Conservation (phyloP, 352 stramenopile genomes). For the Phytophthora constricta region DNA sequence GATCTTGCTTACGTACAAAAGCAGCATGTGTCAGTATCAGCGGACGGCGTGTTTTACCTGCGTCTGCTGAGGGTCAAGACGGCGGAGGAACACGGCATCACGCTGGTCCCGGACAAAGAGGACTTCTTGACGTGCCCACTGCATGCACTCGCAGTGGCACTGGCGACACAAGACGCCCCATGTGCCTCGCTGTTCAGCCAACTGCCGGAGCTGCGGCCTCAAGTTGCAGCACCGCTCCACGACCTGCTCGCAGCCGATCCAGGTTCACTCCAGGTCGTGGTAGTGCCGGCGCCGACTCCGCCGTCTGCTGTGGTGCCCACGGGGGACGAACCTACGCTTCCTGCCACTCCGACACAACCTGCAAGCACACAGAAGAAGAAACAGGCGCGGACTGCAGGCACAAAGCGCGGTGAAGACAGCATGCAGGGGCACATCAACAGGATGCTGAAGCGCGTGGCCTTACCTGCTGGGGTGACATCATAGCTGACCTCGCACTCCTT, state of each 20-base stretch:
- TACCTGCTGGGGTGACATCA: constrained; percentile 4
- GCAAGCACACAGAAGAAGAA: neutral
- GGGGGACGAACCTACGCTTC: neutral
- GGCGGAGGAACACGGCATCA: constrained; percentile 27
- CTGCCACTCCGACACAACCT: neutral
- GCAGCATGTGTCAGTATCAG: constrained; percentile 21
- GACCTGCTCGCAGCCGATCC: neutral
- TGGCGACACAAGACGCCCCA: constrained; percentile 23
- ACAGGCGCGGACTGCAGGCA: neutral
- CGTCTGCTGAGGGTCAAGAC: constrained; percentile 35
- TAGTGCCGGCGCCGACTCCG: neutral
- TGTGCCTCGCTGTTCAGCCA: constrained; percentile 14
- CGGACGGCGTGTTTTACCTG: constrained; percentile 24
- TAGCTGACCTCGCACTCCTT: constrained; percentile 34
- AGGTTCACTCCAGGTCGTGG: neutral
- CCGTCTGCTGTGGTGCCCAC: neutral
- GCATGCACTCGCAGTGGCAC: constrained; percentile 10
- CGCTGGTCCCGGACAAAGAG: neutral
- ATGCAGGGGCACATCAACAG: constrained; percentile 27
- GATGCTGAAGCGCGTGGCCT: constrained; percentile 13
- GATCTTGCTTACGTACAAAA: constrained; percentile 26
- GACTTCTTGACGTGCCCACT: constrained; percentile 32
- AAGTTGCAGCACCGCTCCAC: neutral
- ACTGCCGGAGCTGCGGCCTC: neutral
- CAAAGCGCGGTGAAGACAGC: neutral